A percentile compares a stretch with the other conserved stretches of the same genome.
Conservation (phyloP, 2,329 filamentous ascomycete species). For the Cladophialophora immunda region DNA sequence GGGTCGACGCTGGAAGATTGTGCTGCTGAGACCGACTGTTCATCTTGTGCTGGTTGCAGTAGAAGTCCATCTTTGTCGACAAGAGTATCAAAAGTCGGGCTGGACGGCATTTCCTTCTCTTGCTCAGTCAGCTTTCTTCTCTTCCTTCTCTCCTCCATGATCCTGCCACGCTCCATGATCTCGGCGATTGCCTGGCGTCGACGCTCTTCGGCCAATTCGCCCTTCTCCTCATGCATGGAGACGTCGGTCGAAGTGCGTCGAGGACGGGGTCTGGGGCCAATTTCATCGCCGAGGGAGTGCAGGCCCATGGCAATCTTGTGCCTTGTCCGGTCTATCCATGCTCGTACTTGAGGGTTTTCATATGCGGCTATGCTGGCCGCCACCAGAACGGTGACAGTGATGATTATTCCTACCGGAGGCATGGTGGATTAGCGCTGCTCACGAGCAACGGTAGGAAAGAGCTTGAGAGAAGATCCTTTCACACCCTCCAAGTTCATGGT, state of each 20-base stretch:
- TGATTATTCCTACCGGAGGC: conserved; percentile 63
- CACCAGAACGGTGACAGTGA: conserved; percentile 68
- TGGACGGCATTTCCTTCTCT: conserved; percentile 22
- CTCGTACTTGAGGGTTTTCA: conserved; percentile 69
- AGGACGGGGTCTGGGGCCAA: conserved; percentile 57
- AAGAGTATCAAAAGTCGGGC: conserved; percentile 53
- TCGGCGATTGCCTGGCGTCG: conserved; percentile 55
- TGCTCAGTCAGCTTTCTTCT: conserved; percentile 37
- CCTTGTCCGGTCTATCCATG: conserved; percentile 69
- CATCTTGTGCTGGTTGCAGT: background rate
- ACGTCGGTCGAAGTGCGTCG: conserved; percentile 49
- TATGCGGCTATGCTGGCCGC: conserved; percentile 71
- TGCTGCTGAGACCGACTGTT: conserved; percentile 3
- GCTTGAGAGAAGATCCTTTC: background rate
- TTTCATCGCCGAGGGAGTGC: conserved; percentile 67
- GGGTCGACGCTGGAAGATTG: conserved; percentile 25
- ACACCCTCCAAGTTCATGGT: background rate
- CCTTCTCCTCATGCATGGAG: conserved; percentile 57
- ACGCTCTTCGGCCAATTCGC: conserved; percentile 54
- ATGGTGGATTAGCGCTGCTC: conserved; percentile 36
- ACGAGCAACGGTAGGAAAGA: conserved; percentile 5
- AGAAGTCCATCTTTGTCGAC: conserved; percentile 43
- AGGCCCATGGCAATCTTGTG: conserved; percentile 68
- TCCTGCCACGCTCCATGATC: conserved; percentile 52
- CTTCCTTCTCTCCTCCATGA: conserved; percentile 51